Evolutionary conservation across 805 yeast species (phyloP).

Genomic region (Phaffomyces antillensis): DNA sequence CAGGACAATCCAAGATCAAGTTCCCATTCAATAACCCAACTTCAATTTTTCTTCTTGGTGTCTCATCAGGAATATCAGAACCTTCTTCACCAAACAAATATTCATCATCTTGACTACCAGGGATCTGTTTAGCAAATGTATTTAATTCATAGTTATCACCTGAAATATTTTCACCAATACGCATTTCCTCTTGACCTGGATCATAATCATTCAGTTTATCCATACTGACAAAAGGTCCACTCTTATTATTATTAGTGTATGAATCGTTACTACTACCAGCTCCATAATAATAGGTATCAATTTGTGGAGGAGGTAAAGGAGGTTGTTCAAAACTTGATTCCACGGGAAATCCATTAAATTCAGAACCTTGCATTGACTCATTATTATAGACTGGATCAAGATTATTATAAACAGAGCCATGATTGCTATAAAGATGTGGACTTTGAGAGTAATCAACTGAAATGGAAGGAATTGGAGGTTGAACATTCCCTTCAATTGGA

Average conservation of each 20-base stretch:
- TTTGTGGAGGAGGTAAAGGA: conserved; percentile 2
- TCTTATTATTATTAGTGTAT: conserved; percentile 1
- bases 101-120: conserved; percentile 11
- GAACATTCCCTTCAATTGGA: conserved; percentile 17
- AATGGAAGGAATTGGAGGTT: conserved; percentile 12
- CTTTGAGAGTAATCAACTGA: background rate
- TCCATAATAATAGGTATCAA: conserved; percentile 8
- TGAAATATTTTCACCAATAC: conserved; percentile 16
- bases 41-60: conserved; percentile 32
- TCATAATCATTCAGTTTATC: conserved; percentile 5
- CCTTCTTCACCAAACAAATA: conserved; percentile 31
- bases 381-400: background rate
- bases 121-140: conserved; percentile 12
- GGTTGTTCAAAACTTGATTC: background rate
- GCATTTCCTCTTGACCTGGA: conserved; percentile 32
- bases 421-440: conserved; percentile 1
- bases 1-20: conserved; percentile 83
- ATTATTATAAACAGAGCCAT: conserved; percentile 3
- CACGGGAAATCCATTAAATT: background rate
- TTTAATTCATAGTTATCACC: conserved; percentile 24
- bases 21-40: conserved; percentile 51
- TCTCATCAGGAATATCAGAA: conserved; percentile 29
- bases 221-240: conserved; percentile 11
- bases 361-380: no score
- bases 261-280: background rate